Evolutionary conservation across 495 filamentous ascomycete species (phyloP).

Genomic region (Hapsidospora chrysogenum): DNA sequence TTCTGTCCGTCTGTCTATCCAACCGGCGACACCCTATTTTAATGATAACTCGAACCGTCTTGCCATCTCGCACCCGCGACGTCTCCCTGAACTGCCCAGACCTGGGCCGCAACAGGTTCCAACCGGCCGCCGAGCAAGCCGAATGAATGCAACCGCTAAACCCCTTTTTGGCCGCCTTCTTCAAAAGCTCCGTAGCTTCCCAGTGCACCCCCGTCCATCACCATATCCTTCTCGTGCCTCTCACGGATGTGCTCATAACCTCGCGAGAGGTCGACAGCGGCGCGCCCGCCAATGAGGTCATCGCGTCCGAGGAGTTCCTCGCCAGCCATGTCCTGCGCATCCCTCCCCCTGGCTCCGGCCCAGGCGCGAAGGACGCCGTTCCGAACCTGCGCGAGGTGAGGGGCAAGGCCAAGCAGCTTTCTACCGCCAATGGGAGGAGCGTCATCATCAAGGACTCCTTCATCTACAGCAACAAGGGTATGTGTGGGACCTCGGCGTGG

Average conservation of each 20-base stretch:
- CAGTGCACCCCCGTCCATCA: slow-evolving; percentile 89
- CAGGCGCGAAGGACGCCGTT: slow-evolving; percentile 46
- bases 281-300: slow-evolving; percentile 59
- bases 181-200: slow-evolving; percentile 79
- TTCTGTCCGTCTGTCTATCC: no score
- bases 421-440: slow-evolving; percentile 81
- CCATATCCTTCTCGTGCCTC: slow-evolving; percentile 88
- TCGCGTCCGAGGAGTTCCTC: slow-evolving; percentile 82
- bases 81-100: no score
- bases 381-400: slow-evolving; percentile 72
- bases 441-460: slow-evolving; percentile 89
- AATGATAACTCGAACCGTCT: no score
- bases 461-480: slow-evolving; percentile 93
- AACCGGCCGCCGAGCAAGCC: neutral
- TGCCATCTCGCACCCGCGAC: no score
- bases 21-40: no score
- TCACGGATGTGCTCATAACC: slow-evolving; percentile 75
- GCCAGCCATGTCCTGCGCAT: slow-evolving; percentile 92
- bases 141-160: slow-evolving; percentile 95
- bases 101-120: neutral
- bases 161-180: slow-evolving; percentile 95
- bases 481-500: slow-evolving; percentile 2
- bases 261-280: slow-evolving; percentile 81
- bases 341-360: slow-evolving; percentile 38
- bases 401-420: slow-evolving; percentile 85